A percentile compares a stretch with the other conserved stretches of the same genome.
phyloP scores from a whole-genome alignment of 108 stramenopile species.

The Fragilariopsis cylindrus region DNA sequence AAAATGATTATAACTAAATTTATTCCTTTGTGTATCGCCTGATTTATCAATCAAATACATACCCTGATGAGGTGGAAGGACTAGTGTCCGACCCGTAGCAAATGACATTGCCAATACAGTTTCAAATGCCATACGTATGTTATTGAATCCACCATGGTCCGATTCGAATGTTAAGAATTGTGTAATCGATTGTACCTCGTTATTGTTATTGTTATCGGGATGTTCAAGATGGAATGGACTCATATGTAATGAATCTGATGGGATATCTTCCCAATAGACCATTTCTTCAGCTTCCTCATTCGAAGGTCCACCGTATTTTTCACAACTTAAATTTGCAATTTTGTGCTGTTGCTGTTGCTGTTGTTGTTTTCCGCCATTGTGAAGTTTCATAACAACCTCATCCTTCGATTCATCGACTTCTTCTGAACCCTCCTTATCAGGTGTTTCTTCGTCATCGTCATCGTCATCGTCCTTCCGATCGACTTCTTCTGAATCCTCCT shows the following conservation, averaged over 20 bases:
- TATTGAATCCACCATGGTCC: slow-evolving; percentile 89
- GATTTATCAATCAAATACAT: slow-evolving; percentile 80
- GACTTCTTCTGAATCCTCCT: not conserved
- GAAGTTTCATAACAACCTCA: too few relatives aligned
- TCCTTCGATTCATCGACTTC: too few relatives aligned
- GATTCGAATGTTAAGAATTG: slow-evolving; percentile 90
- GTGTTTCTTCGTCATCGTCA: not conserved
- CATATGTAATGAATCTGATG: slow-evolving; percentile 50
- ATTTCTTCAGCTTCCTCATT: slow-evolving; percentile 57
- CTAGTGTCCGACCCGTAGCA: slow-evolving; percentile 90
- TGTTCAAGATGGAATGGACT: slow-evolving; percentile 51
- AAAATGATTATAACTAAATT: slow-evolving; percentile 78
- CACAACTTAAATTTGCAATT: slow-evolving; percentile 35
- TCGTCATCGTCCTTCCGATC: not conserved
- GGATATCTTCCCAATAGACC: slow-evolving; percentile 85
- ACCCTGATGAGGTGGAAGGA: slow-evolving; percentile 84
- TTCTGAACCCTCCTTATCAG: not conserved
- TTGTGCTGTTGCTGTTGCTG: slow-evolving; percentile 20
- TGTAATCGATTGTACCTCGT: slow-evolving; percentile 10
- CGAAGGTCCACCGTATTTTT: slow-evolving; percentile 35
- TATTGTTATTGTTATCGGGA: slow-evolving; percentile 3
- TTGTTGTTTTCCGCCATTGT: not conserved
- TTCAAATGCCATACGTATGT: slow-evolving; percentile 81
- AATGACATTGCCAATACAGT: slow-evolving; percentile 79
- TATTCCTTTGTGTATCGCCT: slow-evolving; percentile 65